Percentiles rank a stretch among this genome's conserved stretches.
Evolutionary conservation across 176 grass and related monocot species (phyloP).

Genomic region (Oryza meyeriana): DNA sequence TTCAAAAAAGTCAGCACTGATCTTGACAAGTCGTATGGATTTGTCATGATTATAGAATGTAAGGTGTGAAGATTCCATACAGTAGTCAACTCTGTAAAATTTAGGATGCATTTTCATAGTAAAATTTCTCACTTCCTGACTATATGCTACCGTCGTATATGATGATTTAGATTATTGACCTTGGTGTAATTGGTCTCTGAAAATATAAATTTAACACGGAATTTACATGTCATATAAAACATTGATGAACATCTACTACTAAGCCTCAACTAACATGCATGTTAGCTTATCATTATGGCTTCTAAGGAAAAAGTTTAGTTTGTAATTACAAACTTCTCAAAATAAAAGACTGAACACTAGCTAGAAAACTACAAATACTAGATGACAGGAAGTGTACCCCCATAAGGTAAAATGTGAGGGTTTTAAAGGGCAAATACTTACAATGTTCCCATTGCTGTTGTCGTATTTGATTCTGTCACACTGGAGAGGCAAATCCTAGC

Average conservation of each 20-base stretch:
- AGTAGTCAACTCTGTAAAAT: not conserved
- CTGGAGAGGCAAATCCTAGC: constrained; percentile 43
- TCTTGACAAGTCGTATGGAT: not conserved
- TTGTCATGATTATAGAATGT: not conserved
- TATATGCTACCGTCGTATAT: not conserved
- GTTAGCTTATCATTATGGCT: too few relatives aligned
- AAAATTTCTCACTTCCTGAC: not conserved
- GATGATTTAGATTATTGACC: too few relatives aligned
- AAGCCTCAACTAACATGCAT: too few relatives aligned
- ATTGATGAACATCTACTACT: too few relatives aligned
- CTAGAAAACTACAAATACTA: not conserved
- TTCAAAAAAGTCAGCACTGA: not conserved
- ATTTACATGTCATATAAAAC: too few relatives aligned
- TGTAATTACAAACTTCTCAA: too few relatives aligned
- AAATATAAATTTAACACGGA: too few relatives aligned
- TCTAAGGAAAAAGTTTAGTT: too few relatives aligned
- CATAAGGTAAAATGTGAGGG: not conserved
- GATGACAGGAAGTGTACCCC: not conserved
- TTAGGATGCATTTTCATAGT: not conserved
- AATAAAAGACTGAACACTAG: not conserved
- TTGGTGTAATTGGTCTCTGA: too few relatives aligned
- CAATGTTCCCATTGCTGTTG: constrained; percentile 45
- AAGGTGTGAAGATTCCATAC: not conserved
- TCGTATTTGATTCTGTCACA: constrained; percentile 17
- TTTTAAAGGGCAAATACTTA: constrained; percentile 6